Conservation (phyloP, 2,329 filamentous ascomycete species). For the Phyllachora maydis region DNA sequence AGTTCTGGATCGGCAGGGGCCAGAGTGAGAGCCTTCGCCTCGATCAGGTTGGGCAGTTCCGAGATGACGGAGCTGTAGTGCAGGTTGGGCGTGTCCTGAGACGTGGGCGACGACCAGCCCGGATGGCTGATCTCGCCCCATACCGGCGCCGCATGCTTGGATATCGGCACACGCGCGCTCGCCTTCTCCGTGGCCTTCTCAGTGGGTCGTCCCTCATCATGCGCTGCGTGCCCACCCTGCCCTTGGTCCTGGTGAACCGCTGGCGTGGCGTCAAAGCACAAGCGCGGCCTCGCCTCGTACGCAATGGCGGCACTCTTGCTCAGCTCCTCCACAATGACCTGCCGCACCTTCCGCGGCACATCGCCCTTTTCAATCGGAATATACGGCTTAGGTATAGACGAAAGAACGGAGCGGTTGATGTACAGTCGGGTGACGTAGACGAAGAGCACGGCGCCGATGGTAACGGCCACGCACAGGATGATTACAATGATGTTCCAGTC, state of each 20-base stretch:
- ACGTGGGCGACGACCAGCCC: slow-evolving; percentile 72
- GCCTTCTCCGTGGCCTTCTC: slow-evolving; percentile 10
- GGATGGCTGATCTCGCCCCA: slow-evolving; percentile 78
- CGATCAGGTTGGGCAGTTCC: slow-evolving; percentile 76
- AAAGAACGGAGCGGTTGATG: slow-evolving; percentile 60
- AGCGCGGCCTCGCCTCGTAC: slow-evolving; percentile 53
- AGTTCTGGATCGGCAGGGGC: slow-evolving; percentile 34
- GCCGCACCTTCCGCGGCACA: slow-evolving; percentile 51
- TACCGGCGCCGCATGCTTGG: slow-evolving; percentile 24
- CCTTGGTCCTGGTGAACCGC: slow-evolving; percentile 2
- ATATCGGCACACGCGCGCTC: slow-evolving; percentile 23
- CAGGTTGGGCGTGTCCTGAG: slow-evolving; percentile 55
- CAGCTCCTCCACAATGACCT: slow-evolving; percentile 53
- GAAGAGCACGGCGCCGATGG: slow-evolving; percentile 46
- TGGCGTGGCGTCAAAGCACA: slow-evolving; percentile 14
- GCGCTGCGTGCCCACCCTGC: not conserved
- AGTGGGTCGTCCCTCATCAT: slow-evolving; percentile 1
- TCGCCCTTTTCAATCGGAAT: slow-evolving; percentile 75
- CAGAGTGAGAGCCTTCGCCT: slow-evolving; percentile 80
- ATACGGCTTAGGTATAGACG: slow-evolving; percentile 70
- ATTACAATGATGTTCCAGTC: slow-evolving; percentile 72
- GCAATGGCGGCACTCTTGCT: slow-evolving; percentile 63
- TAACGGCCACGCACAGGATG: slow-evolving; percentile 53
- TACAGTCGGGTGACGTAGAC: slow-evolving; percentile 75
- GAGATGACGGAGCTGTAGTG: slow-evolving; percentile 64